Base-by-base conservation (phyloP, 2,329 filamentous ascomycete species). In the Pseudogymnoascus sp. region DNA sequence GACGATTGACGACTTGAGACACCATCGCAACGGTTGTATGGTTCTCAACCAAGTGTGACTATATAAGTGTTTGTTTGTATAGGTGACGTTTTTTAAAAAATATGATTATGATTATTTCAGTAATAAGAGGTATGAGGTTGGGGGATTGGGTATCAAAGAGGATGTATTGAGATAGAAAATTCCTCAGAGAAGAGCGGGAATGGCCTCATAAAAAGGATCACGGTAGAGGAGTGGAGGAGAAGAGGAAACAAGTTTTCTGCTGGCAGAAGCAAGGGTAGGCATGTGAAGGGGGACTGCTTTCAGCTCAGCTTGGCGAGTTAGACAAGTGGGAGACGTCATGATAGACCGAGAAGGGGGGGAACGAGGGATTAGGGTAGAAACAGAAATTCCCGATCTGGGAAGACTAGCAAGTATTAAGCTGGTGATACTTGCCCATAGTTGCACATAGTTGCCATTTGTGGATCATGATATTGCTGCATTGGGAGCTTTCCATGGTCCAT, bases 1-100 rank as follows among this genome's bases (percentile, higher is more conserved):
- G 72, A 63, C 66, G 67, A 62, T 73, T 73, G 63, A 73, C 72
- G 12, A 7, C 3, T 28, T 60, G 34, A 34, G 59, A 23, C 31
- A 18, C 8, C 37, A 53, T 53, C 46, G 46, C 46, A 25, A 53
- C 25, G 46, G 25, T 38, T 3, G 25, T 31, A 53, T 18, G 46
- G 46, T 53, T 53, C 25, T 31, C 46, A 31, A 53, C 46, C 46
- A 53, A 31, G 46, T 53, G 46, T 53, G 10, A 34, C 46, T 11
- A 53, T 53, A 34, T 34, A 34, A 5, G 46, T 53, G 46, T 34
- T 46, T 53, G 46, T 53, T 53, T 53, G 46, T 53, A 53, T 53
- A 53, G n/a, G 46, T 53, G 40, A 2, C 31, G 25, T 53, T 25
- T 53, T 53, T 34, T 34, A 53, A 53, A 46, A 28, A 31, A 53